phyloP scores from a whole-genome alignment of 768 basidiomycete genomes.

The Dacryopinax spathularia region DNA sequence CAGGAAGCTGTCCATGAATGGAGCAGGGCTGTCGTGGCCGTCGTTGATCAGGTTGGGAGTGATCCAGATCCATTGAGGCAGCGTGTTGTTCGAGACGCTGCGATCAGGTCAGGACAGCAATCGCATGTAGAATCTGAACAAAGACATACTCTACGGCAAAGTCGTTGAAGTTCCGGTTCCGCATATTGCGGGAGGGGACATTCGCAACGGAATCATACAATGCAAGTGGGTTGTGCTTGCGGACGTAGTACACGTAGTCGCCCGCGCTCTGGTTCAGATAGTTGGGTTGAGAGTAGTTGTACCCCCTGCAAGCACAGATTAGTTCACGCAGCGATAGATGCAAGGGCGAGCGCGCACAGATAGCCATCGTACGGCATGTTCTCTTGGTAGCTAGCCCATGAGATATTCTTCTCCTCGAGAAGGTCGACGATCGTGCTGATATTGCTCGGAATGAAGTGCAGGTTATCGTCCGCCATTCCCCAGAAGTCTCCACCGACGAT shows the following conservation, averaged over 20 bases:
- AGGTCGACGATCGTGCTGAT: constrained; percentile 47
- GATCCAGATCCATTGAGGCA: constrained; percentile 49
- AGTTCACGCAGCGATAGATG: constrained; percentile 16
- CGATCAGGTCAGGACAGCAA: background rate
- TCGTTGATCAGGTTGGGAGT: constrained; percentile 52
- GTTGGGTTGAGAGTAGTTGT: background rate
- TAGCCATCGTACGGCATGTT: constrained; percentile 41
- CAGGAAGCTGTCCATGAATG: constrained; percentile 34
- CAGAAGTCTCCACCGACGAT: constrained; percentile 40
- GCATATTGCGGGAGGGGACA: constrained; percentile 28
- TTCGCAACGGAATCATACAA: constrained; percentile 39
- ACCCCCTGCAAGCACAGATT: constrained; percentile 9
- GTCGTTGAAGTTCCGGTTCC: constrained; percentile 48
- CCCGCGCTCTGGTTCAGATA: constrained; percentile 25
- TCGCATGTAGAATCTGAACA: background rate
- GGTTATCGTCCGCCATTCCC: constrained; percentile 33
- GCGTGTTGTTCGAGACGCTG: constrained; percentile 28
- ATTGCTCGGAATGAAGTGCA: constrained; percentile 19
- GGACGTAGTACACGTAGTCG: constrained; percentile 37
- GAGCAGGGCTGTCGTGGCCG: constrained; percentile 44
- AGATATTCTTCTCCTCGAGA: constrained; percentile 40
- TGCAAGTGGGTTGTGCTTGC: constrained; percentile 43
- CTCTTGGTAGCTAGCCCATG: constrained; percentile 51
- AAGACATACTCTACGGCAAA: constrained; percentile 34
- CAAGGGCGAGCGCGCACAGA: constrained; percentile 15